Percentiles rank a stretch among this genome's conserved stretches.
Evolutionary conservation across 2,329 filamentous ascomycete genomes (phyloP).

Genomic region (Claviceps monticola): DNA sequence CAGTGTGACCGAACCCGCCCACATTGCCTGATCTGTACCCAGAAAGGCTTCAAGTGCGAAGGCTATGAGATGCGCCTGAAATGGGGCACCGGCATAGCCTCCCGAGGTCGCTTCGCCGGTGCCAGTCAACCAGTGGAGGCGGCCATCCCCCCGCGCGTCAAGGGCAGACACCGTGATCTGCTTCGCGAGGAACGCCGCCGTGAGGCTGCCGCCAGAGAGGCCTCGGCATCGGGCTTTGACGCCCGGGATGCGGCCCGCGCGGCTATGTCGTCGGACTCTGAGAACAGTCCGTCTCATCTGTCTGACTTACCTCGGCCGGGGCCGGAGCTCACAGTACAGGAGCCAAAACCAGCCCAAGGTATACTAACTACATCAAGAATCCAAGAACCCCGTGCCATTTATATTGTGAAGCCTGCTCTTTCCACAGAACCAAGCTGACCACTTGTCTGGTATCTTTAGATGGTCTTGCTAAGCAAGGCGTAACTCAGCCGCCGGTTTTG

Average conservation of each 20-base stretch:
- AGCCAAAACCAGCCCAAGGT: no score
- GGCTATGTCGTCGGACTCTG: neutral
- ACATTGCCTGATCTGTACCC: constrained; percentile 1
- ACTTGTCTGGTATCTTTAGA: neutral
- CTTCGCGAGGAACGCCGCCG: constrained; percentile 2
- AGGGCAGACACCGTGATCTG: constrained; percentile 2
- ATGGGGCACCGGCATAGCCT: constrained; percentile 3
- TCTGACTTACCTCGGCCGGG: no score
- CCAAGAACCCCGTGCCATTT: no score
- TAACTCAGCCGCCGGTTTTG: neutral
- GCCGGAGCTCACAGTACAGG: no score
- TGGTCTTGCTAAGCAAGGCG: neutral
- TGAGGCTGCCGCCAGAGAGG: neutral
- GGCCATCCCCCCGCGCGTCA: neutral
- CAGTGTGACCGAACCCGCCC: constrained; percentile 3
- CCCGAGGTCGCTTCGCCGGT: constrained; percentile 2
- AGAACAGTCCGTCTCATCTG: neutral
- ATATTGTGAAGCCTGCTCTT: no score
- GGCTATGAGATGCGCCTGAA: constrained; percentile 4
- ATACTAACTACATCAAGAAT: no score
- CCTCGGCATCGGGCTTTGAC: neutral
- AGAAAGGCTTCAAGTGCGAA: constrained; percentile 1
- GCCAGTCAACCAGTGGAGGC: constrained; percentile 1
- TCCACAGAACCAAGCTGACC: neutral
- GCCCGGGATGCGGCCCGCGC: neutral